Evolutionary conservation across 495 filamentous ascomycete genomes (phyloP), one percentile per base, ranked within the genome.

Genomic region (Zalerion maritima): DNA sequence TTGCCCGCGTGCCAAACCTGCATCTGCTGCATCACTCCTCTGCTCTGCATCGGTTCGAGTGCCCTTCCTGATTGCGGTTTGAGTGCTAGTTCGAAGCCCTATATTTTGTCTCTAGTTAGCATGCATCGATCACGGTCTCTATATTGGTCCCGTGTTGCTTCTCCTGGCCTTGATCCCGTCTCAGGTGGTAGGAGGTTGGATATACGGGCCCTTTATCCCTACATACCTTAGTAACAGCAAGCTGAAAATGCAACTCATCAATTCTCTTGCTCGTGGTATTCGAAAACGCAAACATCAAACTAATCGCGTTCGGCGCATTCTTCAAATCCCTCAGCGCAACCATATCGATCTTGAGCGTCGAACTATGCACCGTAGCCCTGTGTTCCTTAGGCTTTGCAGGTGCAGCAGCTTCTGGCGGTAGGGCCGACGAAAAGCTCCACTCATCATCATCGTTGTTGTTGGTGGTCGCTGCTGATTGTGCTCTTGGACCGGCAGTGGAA

Each of bases 391-490:
- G 58, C 15, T 42, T 36, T 6, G 52, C 45, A 7, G 54, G 44
- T 2, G 49, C 35, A 12, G 36, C 37, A 12, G 50, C 59, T 28
- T 72, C 68, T 16, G 77, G 71, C 0, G 85, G 85, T 2, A 96
- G 58, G 0, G 89, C 80, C 3, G 89, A 94, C 5, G 81, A 66
- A 45, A 96, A 97, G 20, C 74, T 73, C 89, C 89, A 97, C 42
- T 97, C 89, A 37, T 97, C 89, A 13, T 82, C 78, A 17, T 75
- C 70, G 29, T 75, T 40, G 46, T 57, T 16, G 47, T 35, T 15
- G 56, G n/a, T n/a, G n/a, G n/a, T n/a, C n/a, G n/a, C n/a, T n/a
- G n/a, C n/a, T n/a, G n/a, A n/a, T n/a, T n/a, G n/a, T n/a, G n/a
- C n/a, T n/a, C n/a, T n/a, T n/a, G n/a, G n/a, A n/a, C n/a, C n/a